Conservation (phyloP, 2,329 filamentous ascomycete genomes). For the Pseudogymnoascus sp. region DNA sequence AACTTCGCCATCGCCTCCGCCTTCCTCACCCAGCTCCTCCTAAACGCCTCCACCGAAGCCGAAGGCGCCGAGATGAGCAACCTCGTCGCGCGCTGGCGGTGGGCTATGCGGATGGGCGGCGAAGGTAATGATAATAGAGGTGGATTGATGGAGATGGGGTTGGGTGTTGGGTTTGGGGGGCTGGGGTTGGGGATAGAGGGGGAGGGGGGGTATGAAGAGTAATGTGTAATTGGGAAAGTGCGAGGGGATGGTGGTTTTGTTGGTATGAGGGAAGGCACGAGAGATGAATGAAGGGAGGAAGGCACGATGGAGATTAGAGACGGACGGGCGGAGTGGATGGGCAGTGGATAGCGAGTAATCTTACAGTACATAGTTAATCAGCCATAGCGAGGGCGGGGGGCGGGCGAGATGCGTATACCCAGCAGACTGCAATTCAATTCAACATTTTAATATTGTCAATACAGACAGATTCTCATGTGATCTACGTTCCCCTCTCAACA, state of each 20-base stretch:
- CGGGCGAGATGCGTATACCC: neutral
- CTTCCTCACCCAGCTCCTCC: slow-evolving; percentile 26
- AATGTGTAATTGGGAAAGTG: neutral
- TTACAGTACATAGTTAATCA: neutral
- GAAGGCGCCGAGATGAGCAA: slow-evolving; percentile 24
- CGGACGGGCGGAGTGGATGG: neutral
- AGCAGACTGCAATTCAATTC: slow-evolving; percentile 1
- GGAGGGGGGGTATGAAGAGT: neutral
- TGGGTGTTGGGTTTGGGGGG: slow-evolving; percentile 9
- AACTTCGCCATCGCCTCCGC: slow-evolving; percentile 28
- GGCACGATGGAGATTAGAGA: neutral
- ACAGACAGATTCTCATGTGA: neutral
- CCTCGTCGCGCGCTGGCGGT: slow-evolving; percentile 23
- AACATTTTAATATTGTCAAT: slow-evolving; percentile 2
- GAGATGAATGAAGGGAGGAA: neutral
- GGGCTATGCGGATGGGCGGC: slow-evolving; percentile 24
- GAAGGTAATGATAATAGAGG: slow-evolving; percentile 17
- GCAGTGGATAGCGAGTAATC: neutral
- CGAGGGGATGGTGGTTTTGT: neutral
- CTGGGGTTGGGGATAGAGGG: neutral
- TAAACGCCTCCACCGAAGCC: slow-evolving; percentile 21
- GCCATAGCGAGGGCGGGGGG: neutral
- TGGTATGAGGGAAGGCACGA: neutral
- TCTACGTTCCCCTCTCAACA: neutral
- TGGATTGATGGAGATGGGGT: slow-evolving; percentile 25